Percentiles rank a stretch among this genome's conserved stretches.
phyloP scores from a whole-genome alignment of 768 basidiomycete genomes.

The Podaxis mareebaensis region DNA sequence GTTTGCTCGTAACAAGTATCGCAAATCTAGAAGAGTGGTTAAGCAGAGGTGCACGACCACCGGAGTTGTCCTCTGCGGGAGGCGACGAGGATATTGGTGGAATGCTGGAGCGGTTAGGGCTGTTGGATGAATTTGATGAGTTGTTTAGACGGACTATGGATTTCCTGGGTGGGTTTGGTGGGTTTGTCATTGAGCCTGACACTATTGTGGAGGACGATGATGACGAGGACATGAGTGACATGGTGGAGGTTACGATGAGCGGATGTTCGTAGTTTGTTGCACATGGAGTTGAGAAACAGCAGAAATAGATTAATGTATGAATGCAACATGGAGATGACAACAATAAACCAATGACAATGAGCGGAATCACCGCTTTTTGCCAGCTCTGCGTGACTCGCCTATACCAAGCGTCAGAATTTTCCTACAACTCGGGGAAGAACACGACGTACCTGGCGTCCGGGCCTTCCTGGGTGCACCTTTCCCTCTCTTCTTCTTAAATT shows the following conservation, averaged over 20 bases:
- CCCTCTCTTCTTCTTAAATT: constrained; percentile 68
- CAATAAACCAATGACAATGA: background rate
- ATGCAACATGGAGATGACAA: background rate
- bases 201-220: constrained; percentile 17
- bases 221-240: constrained; percentile 7
- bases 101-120: constrained; percentile 49
- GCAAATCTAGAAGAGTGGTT: constrained; percentile 73
- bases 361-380: constrained; percentile 7
- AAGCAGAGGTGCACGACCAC: constrained; percentile 22
- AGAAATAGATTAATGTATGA: background rate
- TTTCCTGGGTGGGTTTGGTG: constrained; percentile 51
- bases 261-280: background rate
- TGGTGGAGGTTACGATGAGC: constrained; percentile 11
- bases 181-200: constrained; percentile 23
- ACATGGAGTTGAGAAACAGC: background rate
- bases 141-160: constrained; percentile 63
- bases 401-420: background rate
- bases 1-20: constrained; percentile 61
- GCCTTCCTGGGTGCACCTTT: constrained; percentile 86
- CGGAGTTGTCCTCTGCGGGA: constrained; percentile 17
- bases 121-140: constrained; percentile 64
- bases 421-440: background rate
- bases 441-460: constrained; percentile 55
- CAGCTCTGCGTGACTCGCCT: constrained; percentile 12
- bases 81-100: constrained; percentile 36